Base-by-base conservation (phyloP, 345 rosid species). In the Lepidium didymum region DNA sequence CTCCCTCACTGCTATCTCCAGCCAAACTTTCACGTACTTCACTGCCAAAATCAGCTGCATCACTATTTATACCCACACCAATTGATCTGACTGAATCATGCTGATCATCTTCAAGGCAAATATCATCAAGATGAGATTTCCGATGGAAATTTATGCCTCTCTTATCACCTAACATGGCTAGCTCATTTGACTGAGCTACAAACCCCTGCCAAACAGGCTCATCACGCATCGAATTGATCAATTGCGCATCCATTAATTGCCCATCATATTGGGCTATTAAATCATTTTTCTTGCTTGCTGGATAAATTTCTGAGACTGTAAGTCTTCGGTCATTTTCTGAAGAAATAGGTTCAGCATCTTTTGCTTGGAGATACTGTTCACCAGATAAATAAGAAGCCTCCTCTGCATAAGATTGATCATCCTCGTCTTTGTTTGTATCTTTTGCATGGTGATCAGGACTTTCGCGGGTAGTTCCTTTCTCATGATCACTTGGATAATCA, bases 191-290 rank as follows among this genome's bases (percentile, higher is more conserved):
- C 73, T 87, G 92, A 49, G 91, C 82, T 35, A 89, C 96, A 86
- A 95, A 89, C 15, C 97, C 99, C 80, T 86, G 87, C 97, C 99
- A 91, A 54, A 91, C 93, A 78, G 96, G 97, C 76, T 87, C 97
- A 37, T 82, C 68, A 44, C 82, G 86, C 89, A 89, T 91, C 64
- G 89, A 82, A 75, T 68, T 84, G 54, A 87, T 81, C 75, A 89
- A 91, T 71, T 88, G 86, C 64, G 81, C 97, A 71, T 91, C 95
- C 90, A 91, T 86, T 78, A 94, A 67, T 34, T 89, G 86, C 36
- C 96, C 97, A 78, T 85, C 95, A 76, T 91, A 93, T 37, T 82
- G 90, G 46, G 82, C 75, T 44, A 88, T 80, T 62, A 90, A 75
- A 79, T 88, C 91, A 69, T 81, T 83, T 38, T 82, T 86, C 70